phyloP scores from a whole-genome alignment of 306 rosid genomes.

The Ammopiptanthus mongolicus region DNA sequence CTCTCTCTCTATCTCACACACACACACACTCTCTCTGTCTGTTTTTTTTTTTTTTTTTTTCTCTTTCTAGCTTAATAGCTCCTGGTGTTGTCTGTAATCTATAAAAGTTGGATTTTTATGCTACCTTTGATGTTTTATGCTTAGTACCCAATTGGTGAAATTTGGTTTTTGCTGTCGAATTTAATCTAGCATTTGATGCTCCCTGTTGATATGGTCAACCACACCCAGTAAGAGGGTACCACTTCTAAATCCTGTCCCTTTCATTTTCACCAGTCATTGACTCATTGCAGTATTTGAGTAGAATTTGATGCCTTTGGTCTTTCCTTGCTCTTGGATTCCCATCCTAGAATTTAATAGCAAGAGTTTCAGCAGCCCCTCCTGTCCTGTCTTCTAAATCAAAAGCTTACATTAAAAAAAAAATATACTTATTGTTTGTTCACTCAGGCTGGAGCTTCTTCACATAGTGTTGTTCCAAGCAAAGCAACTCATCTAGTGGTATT shows the following conservation, averaged over 20 bases:
- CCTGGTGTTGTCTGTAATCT: slow-evolving; percentile 42
- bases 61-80: slow-evolving; percentile 33
- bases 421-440: background rate
- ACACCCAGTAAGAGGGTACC: slow-evolving; percentile 22
- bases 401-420: background rate
- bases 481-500: background rate
- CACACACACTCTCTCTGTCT: background rate
- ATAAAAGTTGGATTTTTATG: slow-evolving; percentile 54
- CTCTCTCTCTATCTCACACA: slow-evolving; percentile 12
- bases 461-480: background rate
- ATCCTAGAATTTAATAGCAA: slow-evolving; percentile 36
- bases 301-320: slow-evolving; percentile 41
- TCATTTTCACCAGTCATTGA: slow-evolving; percentile 36
- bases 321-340: slow-evolving; percentile 41
- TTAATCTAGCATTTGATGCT: slow-evolving; percentile 49
- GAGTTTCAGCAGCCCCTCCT: slow-evolving; percentile 24
- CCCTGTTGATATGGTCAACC: slow-evolving; percentile 24
- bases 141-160: slow-evolving; percentile 46
- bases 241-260: slow-evolving; percentile 35
- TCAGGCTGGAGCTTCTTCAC: slow-evolving; percentile 16
- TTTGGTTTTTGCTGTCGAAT: slow-evolving; percentile 31
- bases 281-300: slow-evolving; percentile 43
- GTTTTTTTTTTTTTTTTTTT: slow-evolving; percentile 2
- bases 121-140: slow-evolving; percentile 46
- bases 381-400: slow-evolving; percentile 26